Conservation (phyloP, 1,284 basidiomycete species). For the Ceratobasidium sp. region DNA sequence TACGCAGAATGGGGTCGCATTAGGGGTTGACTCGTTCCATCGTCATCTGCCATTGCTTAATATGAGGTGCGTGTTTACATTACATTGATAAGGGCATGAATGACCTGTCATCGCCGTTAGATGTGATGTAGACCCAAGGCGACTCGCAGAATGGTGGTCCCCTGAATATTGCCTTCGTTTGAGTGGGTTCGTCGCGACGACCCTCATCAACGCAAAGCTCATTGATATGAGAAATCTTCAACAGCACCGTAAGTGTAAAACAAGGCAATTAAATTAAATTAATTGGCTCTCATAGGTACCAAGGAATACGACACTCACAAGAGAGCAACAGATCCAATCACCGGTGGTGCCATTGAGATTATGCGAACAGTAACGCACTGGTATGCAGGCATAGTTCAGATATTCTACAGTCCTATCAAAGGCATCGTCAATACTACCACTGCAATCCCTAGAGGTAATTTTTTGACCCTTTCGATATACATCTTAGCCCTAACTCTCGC, state of each 20-base stretch:
- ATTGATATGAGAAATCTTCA: slow-evolving; percentile 57
- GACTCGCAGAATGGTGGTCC: slow-evolving; percentile 66
- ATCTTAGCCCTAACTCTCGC: not conserved
- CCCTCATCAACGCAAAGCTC: slow-evolving; percentile 56
- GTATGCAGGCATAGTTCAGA: slow-evolving; percentile 55
- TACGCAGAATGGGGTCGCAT: slow-evolving; percentile 57
- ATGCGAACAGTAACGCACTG: slow-evolving; percentile 61
- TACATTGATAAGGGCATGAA: not conserved
- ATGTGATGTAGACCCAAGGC: slow-evolving; percentile 62
- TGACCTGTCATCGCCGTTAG: slow-evolving; percentile 45
- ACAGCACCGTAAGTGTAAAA: slow-evolving; percentile 55
- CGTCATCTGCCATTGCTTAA: slow-evolving; percentile 66
- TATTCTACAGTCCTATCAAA: slow-evolving; percentile 55
- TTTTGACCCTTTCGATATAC: not conserved
- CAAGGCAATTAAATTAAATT: too few species aligned
- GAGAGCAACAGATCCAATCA: slow-evolving; percentile 55
- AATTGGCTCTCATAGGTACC: slow-evolving; percentile 55
- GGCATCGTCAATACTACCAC: slow-evolving; percentile 58
- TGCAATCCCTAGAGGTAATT: slow-evolving; percentile 54
- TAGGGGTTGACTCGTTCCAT: slow-evolving; percentile 65
- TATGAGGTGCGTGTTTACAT: slow-evolving; percentile 55
- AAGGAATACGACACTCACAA: slow-evolving; percentile 60
- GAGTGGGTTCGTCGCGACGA: slow-evolving; percentile 62
- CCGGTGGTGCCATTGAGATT: slow-evolving; percentile 58
- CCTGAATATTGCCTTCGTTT: slow-evolving; percentile 60